Evolutionary conservation across 495 filamentous ascomycete species (phyloP).

Genomic region (Penicillium waksmanii): DNA sequence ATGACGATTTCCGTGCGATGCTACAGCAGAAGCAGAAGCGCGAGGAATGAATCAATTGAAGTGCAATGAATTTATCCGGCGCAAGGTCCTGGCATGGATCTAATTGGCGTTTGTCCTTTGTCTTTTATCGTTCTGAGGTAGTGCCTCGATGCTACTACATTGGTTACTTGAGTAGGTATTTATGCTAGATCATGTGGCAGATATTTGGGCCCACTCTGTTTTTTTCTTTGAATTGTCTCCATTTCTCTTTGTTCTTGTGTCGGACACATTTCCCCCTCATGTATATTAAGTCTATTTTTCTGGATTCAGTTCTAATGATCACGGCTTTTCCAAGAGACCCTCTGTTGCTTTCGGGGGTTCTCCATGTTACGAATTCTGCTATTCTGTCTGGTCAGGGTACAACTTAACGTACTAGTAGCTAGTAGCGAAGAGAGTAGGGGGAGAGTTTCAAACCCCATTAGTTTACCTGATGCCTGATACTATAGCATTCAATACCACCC

Average conservation of each 20-base stretch:
- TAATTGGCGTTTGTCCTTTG: constrained; percentile 27
- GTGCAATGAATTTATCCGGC: constrained; percentile 27
- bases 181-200: too few relatives aligned
- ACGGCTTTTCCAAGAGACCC: constrained; percentile 25
- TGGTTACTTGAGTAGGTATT: too few relatives aligned
- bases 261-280: constrained; percentile 20
- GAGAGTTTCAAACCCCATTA: too few relatives aligned
- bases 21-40: constrained; percentile 47
- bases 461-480: too few relatives aligned
- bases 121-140: constrained; percentile 8
- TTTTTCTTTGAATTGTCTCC: constrained; percentile 1
- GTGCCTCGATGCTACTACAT: too few relatives aligned
- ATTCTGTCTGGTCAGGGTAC: neutral
- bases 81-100: constrained; percentile 31
- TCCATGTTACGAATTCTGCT: constrained; percentile 3
- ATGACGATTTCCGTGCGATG: constrained; percentile 87
- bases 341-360: constrained; percentile 8
- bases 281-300: constrained; percentile 39
- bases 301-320: constrained; percentile 31
- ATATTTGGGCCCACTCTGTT: too few relatives aligned
- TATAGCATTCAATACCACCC: too few relatives aligned
- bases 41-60: constrained; percentile 33
- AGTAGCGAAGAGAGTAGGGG: neutral
- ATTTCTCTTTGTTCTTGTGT: constrained; percentile 11
- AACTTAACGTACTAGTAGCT: neutral